Percentiles rank a stretch among this genome's conserved stretches.
Evolutionary conservation across 345 rosid species (phyloP).

Genomic region (Sonneratia alba): DNA sequence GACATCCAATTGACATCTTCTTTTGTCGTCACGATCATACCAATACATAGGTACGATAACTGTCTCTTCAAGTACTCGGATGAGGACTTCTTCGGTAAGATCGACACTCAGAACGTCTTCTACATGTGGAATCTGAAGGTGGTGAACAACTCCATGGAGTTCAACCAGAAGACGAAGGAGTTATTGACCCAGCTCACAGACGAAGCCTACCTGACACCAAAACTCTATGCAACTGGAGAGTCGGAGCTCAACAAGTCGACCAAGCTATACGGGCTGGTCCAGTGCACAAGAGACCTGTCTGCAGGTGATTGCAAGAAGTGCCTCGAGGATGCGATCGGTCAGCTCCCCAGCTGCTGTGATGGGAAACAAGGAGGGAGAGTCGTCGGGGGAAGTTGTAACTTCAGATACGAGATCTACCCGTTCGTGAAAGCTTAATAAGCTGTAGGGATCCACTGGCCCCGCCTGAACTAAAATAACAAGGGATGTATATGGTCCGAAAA

Average conservation of each 20-base stretch:
- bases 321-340: slow-evolving; percentile 25
- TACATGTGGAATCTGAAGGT: slow-evolving; percentile 22
- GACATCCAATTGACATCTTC: background rate
- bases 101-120: slow-evolving; percentile 30
- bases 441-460: background rate
- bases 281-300: slow-evolving; percentile 32
- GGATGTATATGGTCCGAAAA: too few species aligned
- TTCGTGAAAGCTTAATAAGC: slow-evolving; percentile 18
- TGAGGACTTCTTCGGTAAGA: slow-evolving; percentile 26
- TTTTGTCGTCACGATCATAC: background rate
- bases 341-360: slow-evolving; percentile 38
- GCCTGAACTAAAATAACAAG: too few species aligned
- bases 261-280: slow-evolving; percentile 32
- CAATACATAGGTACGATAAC: slow-evolving; percentile 18
- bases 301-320: slow-evolving; percentile 24
- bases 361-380: slow-evolving; percentile 42
- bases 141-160: slow-evolving; percentile 16
- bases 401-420: slow-evolving; percentile 41
- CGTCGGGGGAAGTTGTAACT: slow-evolving; percentile 36
- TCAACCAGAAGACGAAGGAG: slow-evolving; percentile 23
- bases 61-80: slow-evolving; percentile 32
- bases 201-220: slow-evolving; percentile 12
- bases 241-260: slow-evolving; percentile 2
- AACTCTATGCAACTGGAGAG: slow-evolving; percentile 22
- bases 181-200: slow-evolving; percentile 17